Conservation (phyloP, 257 asterid species). For the Verbascum thapsus region DNA sequence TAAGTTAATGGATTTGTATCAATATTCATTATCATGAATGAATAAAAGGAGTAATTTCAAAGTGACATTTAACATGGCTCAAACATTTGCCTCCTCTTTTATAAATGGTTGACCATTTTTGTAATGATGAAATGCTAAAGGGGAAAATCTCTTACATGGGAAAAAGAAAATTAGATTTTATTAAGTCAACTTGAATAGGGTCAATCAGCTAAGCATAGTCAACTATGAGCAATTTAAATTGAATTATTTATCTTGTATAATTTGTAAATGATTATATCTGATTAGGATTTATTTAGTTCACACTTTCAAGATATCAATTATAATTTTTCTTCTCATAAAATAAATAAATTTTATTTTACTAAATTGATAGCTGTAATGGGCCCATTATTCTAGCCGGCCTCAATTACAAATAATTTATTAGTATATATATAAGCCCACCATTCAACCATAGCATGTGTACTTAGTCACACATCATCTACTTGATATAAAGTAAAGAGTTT, state of each 20-base stretch:
- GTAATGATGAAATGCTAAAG: background rate
- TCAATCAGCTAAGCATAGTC: too few relatives aligned
- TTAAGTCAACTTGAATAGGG: too few relatives aligned
- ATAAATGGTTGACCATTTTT: background rate
- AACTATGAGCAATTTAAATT: too few relatives aligned
- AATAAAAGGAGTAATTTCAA: background rate
- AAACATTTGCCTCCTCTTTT: background rate
- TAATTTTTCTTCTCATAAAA: too few relatives aligned
- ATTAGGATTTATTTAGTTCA: too few relatives aligned
- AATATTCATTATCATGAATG: background rate
- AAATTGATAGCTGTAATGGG: constrained; percentile 1
- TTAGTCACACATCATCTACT: too few relatives aligned
- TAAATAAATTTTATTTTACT: too few relatives aligned
- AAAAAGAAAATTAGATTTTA: background rate
- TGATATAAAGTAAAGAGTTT: too few relatives aligned
- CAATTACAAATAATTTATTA: background rate
- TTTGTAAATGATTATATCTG: too few relatives aligned
- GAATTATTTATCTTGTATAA: too few relatives aligned
- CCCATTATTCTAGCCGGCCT: constrained; percentile 16
- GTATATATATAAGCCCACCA: background rate
- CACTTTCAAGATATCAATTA: too few relatives aligned
- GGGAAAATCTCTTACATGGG: background rate
- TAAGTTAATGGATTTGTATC: background rate
- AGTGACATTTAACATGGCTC: background rate
- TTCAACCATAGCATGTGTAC: constrained; percentile 7